A percentile compares a stretch with the other conserved stretches of the same genome.
Evolutionary conservation across 305 asterid species (phyloP).

Genomic region (Caryopteris hybrid): DNA sequence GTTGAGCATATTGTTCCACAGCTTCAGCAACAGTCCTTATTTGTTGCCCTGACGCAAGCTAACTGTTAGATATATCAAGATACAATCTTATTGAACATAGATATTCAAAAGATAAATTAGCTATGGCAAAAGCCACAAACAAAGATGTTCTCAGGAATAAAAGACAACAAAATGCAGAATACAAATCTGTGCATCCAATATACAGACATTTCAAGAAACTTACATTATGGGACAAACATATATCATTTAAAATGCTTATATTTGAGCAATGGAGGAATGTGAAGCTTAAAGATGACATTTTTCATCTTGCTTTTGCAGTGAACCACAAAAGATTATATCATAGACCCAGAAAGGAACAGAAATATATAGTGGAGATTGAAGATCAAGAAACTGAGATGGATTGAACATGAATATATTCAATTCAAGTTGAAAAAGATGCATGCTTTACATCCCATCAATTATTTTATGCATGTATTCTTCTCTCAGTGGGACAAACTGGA

Average conservation of each 20-base stretch:
- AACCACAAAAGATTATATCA: background rate
- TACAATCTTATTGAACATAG: constrained; percentile 3
- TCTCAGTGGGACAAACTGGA: background rate
- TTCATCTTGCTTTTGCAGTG: background rate
- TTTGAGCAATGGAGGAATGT: background rate
- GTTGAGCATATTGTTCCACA: constrained; percentile 89
- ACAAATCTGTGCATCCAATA: background rate
- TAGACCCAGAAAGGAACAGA: background rate
- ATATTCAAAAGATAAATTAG: background rate
- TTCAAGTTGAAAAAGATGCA: background rate
- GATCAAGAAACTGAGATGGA: background rate
- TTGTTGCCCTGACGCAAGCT: constrained; percentile 70
- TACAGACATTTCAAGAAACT: constrained; percentile 7
- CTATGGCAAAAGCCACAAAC: background rate
- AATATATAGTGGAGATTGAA: background rate
- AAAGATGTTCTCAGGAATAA: no score
- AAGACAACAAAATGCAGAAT: background rate
- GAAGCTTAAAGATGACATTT: background rate
- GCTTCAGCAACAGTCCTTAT: constrained; percentile 72
- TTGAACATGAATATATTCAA: background rate
- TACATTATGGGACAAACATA: background rate
- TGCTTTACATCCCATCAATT: background rate
- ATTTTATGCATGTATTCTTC: background rate
- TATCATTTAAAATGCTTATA: background rate
- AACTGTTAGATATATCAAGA: constrained; percentile 23